Conservation (phyloP, 495 filamentous ascomycete genomes). For the Aspergillus sclerotiicarbonarius region DNA sequence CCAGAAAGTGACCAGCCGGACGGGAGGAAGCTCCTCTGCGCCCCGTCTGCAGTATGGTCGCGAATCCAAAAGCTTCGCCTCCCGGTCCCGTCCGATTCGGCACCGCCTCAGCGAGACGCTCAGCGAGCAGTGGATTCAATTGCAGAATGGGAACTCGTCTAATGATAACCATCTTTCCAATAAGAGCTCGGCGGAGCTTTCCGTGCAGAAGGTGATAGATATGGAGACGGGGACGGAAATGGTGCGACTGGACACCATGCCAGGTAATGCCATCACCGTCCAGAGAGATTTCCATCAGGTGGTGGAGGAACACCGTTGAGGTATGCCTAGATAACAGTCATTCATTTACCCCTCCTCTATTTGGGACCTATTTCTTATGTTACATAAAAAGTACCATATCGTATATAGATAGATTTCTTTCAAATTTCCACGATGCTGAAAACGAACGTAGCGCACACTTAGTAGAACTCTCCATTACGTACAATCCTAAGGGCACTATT, state of each 20-base stretch:
- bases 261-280: constrained; percentile 2
- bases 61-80: neutral
- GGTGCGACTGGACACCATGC: neutral
- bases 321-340: neutral
- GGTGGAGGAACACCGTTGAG: neutral
- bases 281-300: constrained; percentile 5
- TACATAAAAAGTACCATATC: neutral
- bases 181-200: neutral
- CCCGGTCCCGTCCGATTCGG: neutral
- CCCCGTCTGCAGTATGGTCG: constrained; percentile 3
- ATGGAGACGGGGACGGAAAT: neutral
- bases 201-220: neutral
- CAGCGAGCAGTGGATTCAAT: constrained; percentile 6
- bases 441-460: too few species aligned
- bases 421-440: too few species aligned
- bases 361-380: neutral
- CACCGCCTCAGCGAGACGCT: neutral
- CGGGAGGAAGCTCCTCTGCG: neutral
- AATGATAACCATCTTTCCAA: neutral
- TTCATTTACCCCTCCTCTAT: neutral
- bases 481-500: too few species aligned
- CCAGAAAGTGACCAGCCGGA: constrained; percentile 7
- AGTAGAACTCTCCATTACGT: too few species aligned
- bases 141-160: constrained; percentile 1
- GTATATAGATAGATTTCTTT: too few species aligned